Base-by-base conservation (phyloP, 2,329 filamentous ascomycete genomes). In the Capronia americana region DNA sequence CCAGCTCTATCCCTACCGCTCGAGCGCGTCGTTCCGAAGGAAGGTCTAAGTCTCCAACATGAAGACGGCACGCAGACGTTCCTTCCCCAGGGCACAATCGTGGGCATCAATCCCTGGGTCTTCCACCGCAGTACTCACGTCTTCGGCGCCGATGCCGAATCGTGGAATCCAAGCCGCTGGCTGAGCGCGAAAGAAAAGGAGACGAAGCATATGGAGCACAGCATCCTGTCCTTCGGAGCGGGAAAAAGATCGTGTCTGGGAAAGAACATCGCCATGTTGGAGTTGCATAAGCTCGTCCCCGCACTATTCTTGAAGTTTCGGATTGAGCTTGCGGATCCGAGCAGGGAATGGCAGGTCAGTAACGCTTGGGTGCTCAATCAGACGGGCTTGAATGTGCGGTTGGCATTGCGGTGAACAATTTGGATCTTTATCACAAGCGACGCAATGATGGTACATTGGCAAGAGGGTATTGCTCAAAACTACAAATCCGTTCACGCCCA, bases 1-100 rank as follows among this genome's bases (percentile, higher is more conserved):
- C 78, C 79, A 0, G 72, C 75, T 1, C 72, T 77, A 0, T 76
- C 75, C 2, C 64, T 79, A 3, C 72, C 73, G 0, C 70, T 81
- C 1, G 76, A 78, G 50, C 74, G 79, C 0, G 55, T 75, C n/a
- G 76, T 79, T 0, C 76, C 78, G 0, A 28, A 57, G 0, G 71
- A 67, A 8, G 76, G 78, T 1, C 62, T 73, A 1, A 59, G 66
- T 1, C 69, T 80, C n/a, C 72, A 72, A 14, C 76, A 75, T 14
- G 69, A 71, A 5, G 70, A 74, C 44, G 55, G 51, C 14, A 56
- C 60, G 20, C 32, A 56, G 5, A 67, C 68, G 1, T 56, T 58
- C 53, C 68, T 76, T 5, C 72, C 75, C 0, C 63, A 63, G 2
- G 75, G 75, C 1, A 76, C 74, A 3, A 73, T 77, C 14, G 71